Evolutionary conservation across 2,329 filamentous ascomycete genomes (phyloP), one percentile per base, ranked within the genome.

Genomic region (Neopestalotiopsis sp.): DNA sequence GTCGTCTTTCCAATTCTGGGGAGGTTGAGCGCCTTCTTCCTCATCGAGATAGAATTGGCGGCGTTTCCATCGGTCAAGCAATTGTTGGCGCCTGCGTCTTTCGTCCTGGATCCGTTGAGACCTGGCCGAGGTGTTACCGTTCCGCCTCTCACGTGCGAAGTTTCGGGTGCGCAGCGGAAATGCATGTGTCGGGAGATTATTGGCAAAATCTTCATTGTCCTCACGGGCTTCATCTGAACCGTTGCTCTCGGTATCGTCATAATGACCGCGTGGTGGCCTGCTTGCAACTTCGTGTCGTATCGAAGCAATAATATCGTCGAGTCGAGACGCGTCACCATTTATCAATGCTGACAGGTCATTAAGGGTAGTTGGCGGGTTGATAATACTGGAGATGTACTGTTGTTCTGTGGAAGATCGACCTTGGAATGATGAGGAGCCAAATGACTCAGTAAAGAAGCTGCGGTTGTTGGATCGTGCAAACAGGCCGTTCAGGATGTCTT

Each of bases 21-120:
- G 92, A 1, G 88, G 84, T n/a, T 80, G 77, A 10, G 88, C 87
- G 2, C 94, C 94, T 78, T 97, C 94, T 81, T 97, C 94, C 79
- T 94, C 92, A 69, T 97, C 94, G 0, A 94, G 87, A 75, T 96
- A 97, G 74, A 96, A 97, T 53, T 91, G 89, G 61, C 94, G 87
- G 69, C 92, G 87, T 74, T 88, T 88, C 93, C 93, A 96, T 64
- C 93, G 87, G 67, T 95, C 89, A 73, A 91, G 86, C 45, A 94
- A 83, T 71, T 85, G 84, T 1, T 75, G 78, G 34, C 81, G 77
- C 68, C 81, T 83, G 57, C 83, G 80, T 67, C 81, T 76, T 63
- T 79, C 80, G 1, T 79, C 78, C 1, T 76, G 79, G 49, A 79
- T 72, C 9, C 77, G 79, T n/a, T 80, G 81, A 42, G 74, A 79